Conservation (phyloP, 208 protist genomes). For the Endotrypanum monterogeii region DNA sequence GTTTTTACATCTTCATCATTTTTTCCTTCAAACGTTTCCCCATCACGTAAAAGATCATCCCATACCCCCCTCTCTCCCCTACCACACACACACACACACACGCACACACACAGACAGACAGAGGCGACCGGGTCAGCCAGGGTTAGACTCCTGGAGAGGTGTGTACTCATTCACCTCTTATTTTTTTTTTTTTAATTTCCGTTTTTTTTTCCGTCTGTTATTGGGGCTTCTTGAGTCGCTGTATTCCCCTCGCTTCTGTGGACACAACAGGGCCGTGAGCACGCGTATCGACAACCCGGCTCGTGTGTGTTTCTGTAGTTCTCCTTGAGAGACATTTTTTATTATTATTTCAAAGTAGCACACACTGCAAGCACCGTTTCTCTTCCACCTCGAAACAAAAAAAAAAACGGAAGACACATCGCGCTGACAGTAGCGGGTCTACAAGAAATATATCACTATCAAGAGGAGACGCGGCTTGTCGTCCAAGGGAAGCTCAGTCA, state of each 20-base stretch:
- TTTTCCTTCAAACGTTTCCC: no score
- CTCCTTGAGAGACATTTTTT: no score
- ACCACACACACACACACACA: slow-evolving; percentile 1
- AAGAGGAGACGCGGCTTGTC: background rate
- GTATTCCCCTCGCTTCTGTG: background rate
- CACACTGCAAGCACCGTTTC: no score
- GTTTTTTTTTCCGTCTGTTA: background rate
- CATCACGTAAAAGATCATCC: no score
- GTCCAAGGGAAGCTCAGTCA: slow-evolving; percentile 12
- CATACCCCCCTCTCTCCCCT: no score
- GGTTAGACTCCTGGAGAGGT: background rate
- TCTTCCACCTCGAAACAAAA: no score
- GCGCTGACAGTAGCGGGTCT: background rate
- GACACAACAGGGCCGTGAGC: background rate
- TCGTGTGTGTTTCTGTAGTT: background rate
- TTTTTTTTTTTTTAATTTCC: background rate
- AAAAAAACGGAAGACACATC: background rate
- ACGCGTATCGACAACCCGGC: background rate
- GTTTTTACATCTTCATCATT: no score
- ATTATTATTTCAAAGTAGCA: no score
- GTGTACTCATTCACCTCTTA: no score
- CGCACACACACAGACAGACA: background rate
- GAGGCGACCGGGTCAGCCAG: background rate
- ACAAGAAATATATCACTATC: background rate
- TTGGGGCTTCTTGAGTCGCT: background rate